These are phyloP conservation scores for Cucumis sativus DNA, from an alignment of 306 rosid species.

Conservation along the genomic window Cucumber_9930_V3 NC_026655.2:23558501-23559000, in stretches of 20 bases:
- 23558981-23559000: no score
- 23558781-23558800: background rate
- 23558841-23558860: conserved; percentile 41
- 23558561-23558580: background rate
- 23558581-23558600: background rate
- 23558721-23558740: no score
- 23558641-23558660: no score
- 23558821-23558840: conserved; percentile 18
- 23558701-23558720: background rate
- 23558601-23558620: background rate
- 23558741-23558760: background rate
- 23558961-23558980: no score
- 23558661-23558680: no score
- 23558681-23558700: no score
- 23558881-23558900: conserved; percentile 43
- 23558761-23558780: no score
- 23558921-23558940: background rate
- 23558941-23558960: background rate
- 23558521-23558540: no score
- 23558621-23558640: no score
- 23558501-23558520: no score
- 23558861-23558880: conserved; percentile 28
- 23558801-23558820: background rate
- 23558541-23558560: no score
- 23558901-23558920: conserved; percentile 3